Percentiles rank a stretch among this genome's conserved stretches.
Conservation (phyloP, 2,329 filamentous ascomycete species). For the Coniochaeta prunicola region DNA sequence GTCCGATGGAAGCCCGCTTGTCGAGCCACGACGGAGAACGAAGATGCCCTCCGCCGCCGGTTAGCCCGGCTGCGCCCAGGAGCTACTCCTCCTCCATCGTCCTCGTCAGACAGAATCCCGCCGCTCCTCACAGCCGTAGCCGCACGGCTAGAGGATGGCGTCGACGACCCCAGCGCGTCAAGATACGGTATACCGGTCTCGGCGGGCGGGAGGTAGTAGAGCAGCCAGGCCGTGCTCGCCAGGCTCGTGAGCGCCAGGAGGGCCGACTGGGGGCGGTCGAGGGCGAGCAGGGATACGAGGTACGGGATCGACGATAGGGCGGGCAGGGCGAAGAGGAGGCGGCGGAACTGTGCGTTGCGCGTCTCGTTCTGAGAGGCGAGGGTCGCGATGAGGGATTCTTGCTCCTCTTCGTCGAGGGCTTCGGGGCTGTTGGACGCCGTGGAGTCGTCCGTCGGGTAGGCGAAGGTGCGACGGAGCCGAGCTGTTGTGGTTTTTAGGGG, state of each 20-base stretch:
- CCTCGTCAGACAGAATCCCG: not conserved
- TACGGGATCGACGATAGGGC: constrained; percentile 48
- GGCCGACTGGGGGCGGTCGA: constrained; percentile 30
- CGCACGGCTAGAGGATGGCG: no score
- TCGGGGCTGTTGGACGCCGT: constrained; percentile 43
- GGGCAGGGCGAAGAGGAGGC: constrained; percentile 54
- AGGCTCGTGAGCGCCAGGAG: constrained; percentile 58
- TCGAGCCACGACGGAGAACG: constrained; percentile 10
- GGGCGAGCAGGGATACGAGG: constrained; percentile 36
- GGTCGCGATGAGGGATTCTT: constrained; percentile 53
- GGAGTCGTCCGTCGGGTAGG: constrained; percentile 57
- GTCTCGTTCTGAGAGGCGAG: constrained; percentile 48
- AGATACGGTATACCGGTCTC: constrained; percentile 44
- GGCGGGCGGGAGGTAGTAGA: constrained; percentile 47
- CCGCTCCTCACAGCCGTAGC: constrained; percentile 18
- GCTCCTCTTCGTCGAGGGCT: constrained; percentile 70
- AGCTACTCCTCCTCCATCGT: constrained; percentile 8
- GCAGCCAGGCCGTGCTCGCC: constrained; percentile 52
- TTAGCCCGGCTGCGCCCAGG: not conserved
- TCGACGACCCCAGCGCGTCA: constrained; percentile 31
- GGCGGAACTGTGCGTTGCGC: constrained; percentile 51
- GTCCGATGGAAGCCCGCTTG: constrained; percentile 13
- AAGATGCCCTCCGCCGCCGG: constrained; percentile 2
- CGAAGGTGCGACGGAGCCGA: constrained; percentile 69
- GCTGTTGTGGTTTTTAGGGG: constrained; percentile 30